Evolutionary conservation across 768 basidiomycete genomes (phyloP).

Genomic region (Tulasnella sp.): DNA sequence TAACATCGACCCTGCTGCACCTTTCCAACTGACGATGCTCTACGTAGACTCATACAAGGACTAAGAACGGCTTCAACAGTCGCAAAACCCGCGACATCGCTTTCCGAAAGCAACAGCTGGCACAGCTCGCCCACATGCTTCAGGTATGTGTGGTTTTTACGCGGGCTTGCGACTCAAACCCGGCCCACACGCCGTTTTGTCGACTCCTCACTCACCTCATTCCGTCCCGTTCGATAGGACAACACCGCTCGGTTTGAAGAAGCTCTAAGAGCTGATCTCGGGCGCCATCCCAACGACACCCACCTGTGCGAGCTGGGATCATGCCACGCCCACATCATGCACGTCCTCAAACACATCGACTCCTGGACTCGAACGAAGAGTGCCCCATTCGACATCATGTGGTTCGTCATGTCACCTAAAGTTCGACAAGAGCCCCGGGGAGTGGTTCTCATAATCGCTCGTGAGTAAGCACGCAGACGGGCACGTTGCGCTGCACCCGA

Average conservation of each 20-base stretch:
- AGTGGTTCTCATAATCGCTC: constrained; percentile 11
- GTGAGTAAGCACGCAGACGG: constrained; percentile 9
- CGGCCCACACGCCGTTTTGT: too few species aligned
- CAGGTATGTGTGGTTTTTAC: too few species aligned
- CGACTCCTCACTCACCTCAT: background rate
- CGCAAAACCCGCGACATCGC: constrained; percentile 62
- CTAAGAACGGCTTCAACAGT: constrained; percentile 55
- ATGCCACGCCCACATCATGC: constrained; percentile 3
- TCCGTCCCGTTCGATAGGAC: background rate
- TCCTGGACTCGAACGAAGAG: constrained; percentile 2
- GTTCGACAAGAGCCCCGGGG: constrained; percentile 19
- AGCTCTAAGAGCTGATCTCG: constrained; percentile 16
- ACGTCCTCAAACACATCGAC: constrained; percentile 16
- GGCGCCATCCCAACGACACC: constrained; percentile 4
- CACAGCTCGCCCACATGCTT: constrained; percentile 50
- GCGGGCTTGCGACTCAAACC: too few species aligned
- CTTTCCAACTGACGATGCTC: background rate
- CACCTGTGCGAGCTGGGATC: constrained; percentile 18
- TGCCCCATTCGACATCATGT: constrained; percentile 1
- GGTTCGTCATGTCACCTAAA: constrained; percentile 20
- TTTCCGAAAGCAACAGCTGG: constrained; percentile 70
- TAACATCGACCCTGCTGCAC: background rate
- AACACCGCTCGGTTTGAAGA: constrained; percentile 22
- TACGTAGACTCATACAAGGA: constrained; percentile 51
- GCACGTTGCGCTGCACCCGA: background rate